Evolutionary conservation across 768 basidiomycete species (phyloP).

Genomic region (Leccinum obscurum): DNA sequence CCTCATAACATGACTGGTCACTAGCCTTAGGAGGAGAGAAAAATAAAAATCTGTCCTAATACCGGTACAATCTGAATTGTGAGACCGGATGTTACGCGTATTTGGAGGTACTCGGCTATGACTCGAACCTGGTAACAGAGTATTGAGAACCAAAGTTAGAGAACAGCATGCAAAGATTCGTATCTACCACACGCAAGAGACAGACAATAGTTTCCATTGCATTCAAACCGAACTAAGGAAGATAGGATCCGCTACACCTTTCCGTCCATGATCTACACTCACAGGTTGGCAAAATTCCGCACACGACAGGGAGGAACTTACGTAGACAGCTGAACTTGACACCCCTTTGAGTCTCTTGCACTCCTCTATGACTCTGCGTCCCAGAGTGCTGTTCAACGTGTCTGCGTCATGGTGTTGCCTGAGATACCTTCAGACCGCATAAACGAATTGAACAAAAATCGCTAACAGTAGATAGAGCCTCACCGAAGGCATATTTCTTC

Average conservation of each 20-base stretch:
- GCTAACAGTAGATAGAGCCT: not conserved
- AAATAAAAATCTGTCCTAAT: too few relatives aligned
- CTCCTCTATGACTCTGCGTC: constrained; percentile 56
- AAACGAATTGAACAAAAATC: not conserved
- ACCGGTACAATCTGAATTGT: not conserved
- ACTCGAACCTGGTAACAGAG: not conserved
- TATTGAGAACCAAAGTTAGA: not conserved
- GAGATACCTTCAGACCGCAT: constrained; percentile 50
- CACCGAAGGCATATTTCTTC: constrained; percentile 74
- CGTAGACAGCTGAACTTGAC: constrained; percentile 35
- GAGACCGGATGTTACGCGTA: not conserved
- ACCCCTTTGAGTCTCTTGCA: constrained; percentile 62
- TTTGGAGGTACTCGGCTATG: not conserved
- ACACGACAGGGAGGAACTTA: constrained; percentile 5
- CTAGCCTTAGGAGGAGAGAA: not conserved
- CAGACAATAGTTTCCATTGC: not conserved
- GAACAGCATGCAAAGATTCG: not conserved
- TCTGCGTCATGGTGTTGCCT: constrained; percentile 55
- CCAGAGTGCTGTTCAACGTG: constrained; percentile 48
- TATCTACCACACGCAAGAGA: not conserved
- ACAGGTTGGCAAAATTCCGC: not conserved
- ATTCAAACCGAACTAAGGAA: not conserved
- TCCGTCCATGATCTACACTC: constrained; percentile 21
- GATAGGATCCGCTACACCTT: constrained; percentile 17
- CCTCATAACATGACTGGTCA: not conserved